phyloP scores from a whole-genome alignment of 768 basidiomycete species.

The Clitopilus passeckerianus region DNA sequence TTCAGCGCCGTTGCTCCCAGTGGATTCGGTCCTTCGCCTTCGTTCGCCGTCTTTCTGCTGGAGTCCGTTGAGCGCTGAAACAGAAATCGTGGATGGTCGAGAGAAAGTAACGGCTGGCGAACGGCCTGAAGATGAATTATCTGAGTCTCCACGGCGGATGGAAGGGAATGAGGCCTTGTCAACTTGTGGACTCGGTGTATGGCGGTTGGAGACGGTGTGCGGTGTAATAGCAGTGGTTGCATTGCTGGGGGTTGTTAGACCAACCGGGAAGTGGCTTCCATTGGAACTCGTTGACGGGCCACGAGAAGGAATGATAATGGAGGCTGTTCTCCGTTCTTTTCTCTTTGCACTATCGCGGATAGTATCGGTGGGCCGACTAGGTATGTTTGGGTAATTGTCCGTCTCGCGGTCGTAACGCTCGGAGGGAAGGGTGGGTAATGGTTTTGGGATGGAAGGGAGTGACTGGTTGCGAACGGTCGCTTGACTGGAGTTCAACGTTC shows the following conservation, averaged over 20 bases:
- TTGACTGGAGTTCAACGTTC: constrained; percentile 16
- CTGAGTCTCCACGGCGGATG: constrained; percentile 43
- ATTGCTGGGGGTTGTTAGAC: constrained; percentile 43
- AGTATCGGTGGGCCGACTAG: constrained; percentile 4
- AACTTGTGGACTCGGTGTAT: constrained; percentile 10
- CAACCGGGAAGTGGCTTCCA: constrained; percentile 30
- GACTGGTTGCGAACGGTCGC: constrained; percentile 37
- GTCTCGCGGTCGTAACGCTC: constrained; percentile 27
- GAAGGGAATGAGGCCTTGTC: constrained; percentile 19
- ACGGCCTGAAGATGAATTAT: constrained; percentile 13
- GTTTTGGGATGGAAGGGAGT: constrained; percentile 51
- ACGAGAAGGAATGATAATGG: constrained; percentile 6
- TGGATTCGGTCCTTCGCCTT: constrained; percentile 24
- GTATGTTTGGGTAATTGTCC: constrained; percentile 8
- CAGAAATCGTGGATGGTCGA: constrained; percentile 48
- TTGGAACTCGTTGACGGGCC: constrained; percentile 45
- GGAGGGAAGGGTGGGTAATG: constrained; percentile 55
- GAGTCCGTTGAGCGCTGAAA: constrained; percentile 49
- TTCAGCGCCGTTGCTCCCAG: constrained; percentile 15
- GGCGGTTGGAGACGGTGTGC: constrained; percentile 54
- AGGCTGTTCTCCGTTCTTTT: constrained; percentile 24
- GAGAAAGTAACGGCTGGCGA: constrained; percentile 57
- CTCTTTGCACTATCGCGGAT: constrained; percentile 6
- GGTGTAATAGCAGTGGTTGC: constrained; percentile 65
- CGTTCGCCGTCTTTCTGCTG: constrained; percentile 46